These are phyloP conservation scores for Hanseniaspora taiwanica DNA, from an alignment of 805 yeast genomes.

Conservation along the genomic window DNA sequence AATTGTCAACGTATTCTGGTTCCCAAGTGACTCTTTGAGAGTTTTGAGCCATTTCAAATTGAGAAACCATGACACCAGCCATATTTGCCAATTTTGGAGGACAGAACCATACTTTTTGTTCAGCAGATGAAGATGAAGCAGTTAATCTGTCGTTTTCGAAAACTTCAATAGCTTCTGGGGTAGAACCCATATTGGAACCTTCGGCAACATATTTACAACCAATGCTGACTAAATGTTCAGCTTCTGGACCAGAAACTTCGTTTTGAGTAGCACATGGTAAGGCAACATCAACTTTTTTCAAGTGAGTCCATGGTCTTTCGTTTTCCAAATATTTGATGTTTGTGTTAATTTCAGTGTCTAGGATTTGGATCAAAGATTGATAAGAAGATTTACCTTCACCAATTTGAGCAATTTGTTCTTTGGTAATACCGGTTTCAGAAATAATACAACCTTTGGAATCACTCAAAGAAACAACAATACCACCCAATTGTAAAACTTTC, in stretches of 20 bases:
- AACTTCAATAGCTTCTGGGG: conserved; percentile 90
- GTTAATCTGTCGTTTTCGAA: conserved; percentile 70
- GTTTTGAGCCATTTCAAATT: conserved; percentile 99
- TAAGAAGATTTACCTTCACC: conserved; percentile 69
- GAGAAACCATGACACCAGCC: conserved; percentile 99
- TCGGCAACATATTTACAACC: conserved; percentile 92
- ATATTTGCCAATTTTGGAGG: conserved; percentile 99
- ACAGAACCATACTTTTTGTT: conserved; percentile 81
- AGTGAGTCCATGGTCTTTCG: conserved; percentile 93
- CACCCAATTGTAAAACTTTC: conserved; percentile 94
- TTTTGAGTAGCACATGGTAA: conserved; percentile 98
- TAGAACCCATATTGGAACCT: conserved; percentile 99
- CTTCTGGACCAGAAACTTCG: conserved; percentile 95
- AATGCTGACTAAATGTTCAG: conserved; percentile 81
- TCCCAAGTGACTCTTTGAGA: conserved; percentile 89
- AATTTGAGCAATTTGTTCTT: conserved; percentile 65
- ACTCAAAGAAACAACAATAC: conserved; percentile 82
- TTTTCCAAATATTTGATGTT: conserved; percentile 75
- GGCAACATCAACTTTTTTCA: conserved; percentile 87
- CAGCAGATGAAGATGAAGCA: conserved; percentile 27
- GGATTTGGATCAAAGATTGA: conserved; percentile 59
- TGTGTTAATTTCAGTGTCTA: conserved; percentile 43
- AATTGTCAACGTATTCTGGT: conserved; percentile 79
- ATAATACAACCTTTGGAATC: conserved; percentile 90
- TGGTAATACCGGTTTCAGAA: conserved; percentile 67